Evolutionary conservation across 2,329 filamentous ascomycete species (phyloP).

Genomic region (Microcyclosporella mali): DNA sequence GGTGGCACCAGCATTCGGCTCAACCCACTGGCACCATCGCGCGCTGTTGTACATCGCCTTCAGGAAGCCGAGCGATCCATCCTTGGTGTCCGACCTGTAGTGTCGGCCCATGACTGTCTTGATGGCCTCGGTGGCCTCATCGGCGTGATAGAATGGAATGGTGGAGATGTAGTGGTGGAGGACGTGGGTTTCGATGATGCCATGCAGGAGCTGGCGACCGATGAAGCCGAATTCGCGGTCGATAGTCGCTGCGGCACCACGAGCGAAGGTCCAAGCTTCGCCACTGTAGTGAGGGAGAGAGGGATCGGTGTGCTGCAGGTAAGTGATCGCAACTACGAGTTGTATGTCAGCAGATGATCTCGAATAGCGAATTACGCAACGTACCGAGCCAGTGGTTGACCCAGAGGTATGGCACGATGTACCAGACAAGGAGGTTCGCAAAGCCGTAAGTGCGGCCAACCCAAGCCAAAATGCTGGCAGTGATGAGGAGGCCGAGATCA

Average conservation of each 20-base stretch:
- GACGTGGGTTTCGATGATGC: slow-evolving; percentile 96
- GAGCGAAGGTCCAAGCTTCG: slow-evolving; percentile 84
- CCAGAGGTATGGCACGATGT: slow-evolving; percentile 91
- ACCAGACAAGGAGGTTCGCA: slow-evolving; percentile 87
- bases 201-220: slow-evolving; percentile 82
- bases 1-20: slow-evolving; percentile 74
- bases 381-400: slow-evolving; percentile 98
- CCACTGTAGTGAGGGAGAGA: slow-evolving; percentile 86
- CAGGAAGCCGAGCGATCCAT: slow-evolving; percentile 76
- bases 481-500: slow-evolving; percentile 68
- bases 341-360: slow-evolving; percentile 4
- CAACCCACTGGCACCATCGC: slow-evolving; percentile 93
- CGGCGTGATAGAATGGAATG: slow-evolving; percentile 95
- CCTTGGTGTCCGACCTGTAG: slow-evolving; percentile 78
- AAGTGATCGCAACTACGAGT: slow-evolving; percentile 80
- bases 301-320: slow-evolving; percentile 93
- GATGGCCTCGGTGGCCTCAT: slow-evolving; percentile 91
- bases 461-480: slow-evolving; percentile 55
- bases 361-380: slow-evolving; percentile 33
- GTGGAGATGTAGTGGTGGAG: slow-evolving; percentile 95
- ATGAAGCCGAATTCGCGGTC: slow-evolving; percentile 97
- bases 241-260: slow-evolving; percentile 89
- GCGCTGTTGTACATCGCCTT: slow-evolving; percentile 72
- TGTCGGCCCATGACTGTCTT: slow-evolving; percentile 91
- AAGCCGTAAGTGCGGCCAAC: slow-evolving; percentile 75